Evolutionary conservation across 805 yeast species (phyloP).

Genomic region (Kodamaea sagamina): DNA sequence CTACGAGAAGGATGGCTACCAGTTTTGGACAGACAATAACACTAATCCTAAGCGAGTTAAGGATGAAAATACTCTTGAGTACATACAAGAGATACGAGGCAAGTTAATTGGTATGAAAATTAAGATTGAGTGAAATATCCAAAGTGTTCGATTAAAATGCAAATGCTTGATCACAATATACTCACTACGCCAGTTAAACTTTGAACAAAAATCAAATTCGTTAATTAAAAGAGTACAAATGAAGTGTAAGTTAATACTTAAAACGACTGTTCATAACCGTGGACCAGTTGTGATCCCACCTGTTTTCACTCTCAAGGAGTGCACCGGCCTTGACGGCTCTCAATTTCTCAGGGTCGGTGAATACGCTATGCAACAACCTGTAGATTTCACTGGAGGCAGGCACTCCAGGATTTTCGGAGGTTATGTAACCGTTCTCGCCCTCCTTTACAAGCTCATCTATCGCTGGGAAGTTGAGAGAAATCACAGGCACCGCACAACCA

Average conservation of each 20-base stretch:
- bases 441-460: constrained; percentile 73
- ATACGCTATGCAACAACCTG: constrained; percentile 26
- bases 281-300: constrained; percentile 82
- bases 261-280: constrained; percentile 40
- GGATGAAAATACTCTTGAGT: constrained; percentile 32
- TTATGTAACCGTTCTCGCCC: constrained; percentile 64
- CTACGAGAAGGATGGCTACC: constrained; percentile 47
- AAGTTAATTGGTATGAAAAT: constrained; percentile 20
- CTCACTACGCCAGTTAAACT: too few relatives aligned
- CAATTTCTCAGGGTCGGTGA: constrained; percentile 34
- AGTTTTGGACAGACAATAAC: constrained; percentile 49
- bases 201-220: too few relatives aligned
- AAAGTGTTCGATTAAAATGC: too few relatives aligned
- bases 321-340: constrained; percentile 66
- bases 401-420: constrained; percentile 25
- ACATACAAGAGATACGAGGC: constrained; percentile 30
- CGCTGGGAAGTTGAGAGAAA: constrained; percentile 75
- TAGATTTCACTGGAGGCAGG: constrained; percentile 27
- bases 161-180: too few relatives aligned
- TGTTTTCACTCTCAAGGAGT: constrained; percentile 57
- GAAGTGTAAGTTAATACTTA: constrained; percentile 3
- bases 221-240: background rate
- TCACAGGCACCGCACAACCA: constrained; percentile 93
- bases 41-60: constrained; percentile 23
- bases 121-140: too few relatives aligned